Conservation (phyloP, 2,329 filamentous ascomycete species). For the Fusarium longipes region DNA sequence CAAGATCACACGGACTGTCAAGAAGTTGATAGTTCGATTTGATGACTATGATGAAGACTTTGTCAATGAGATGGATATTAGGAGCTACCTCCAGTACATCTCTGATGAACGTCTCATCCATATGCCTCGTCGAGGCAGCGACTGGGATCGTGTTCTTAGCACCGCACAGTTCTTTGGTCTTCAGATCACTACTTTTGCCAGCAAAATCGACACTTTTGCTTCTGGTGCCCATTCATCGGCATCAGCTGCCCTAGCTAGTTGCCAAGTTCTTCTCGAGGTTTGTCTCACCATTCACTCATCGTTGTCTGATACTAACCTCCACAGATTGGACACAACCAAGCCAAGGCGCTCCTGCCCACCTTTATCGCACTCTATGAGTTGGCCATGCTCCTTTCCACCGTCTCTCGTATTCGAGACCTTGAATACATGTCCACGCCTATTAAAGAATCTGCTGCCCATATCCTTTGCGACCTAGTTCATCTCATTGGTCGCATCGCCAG, state of each 20-base stretch:
- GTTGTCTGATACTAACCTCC: not conserved
- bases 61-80: conserved; percentile 37
- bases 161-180: conserved; percentile 56
- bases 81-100: conserved; percentile 52
- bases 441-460: conserved; percentile 48
- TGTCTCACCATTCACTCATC: not conserved
- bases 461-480: conserved; percentile 52
- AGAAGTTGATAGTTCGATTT: conserved; percentile 31
- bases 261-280: conserved; percentile 55
- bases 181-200: conserved; percentile 53
- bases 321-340: conserved; percentile 54
- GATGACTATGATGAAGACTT: conserved; percentile 39
- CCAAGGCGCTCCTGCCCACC: conserved; percentile 53
- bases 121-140: conserved; percentile 55
- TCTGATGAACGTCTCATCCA: conserved; percentile 55
- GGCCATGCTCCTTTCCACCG: conserved; percentile 51
- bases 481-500: conserved; percentile 51
- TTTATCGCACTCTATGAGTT: conserved; percentile 55
- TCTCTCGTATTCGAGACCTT: conserved; percentile 53
- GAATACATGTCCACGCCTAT: conserved; percentile 49
- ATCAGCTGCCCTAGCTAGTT: conserved; percentile 53
- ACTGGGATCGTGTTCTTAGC: conserved; percentile 56
- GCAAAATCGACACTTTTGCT: conserved; percentile 46
- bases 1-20: conserved; percentile 32
- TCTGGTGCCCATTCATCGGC: conserved; percentile 33